phyloP scores from a whole-genome alignment of 345 rosid species.

The Eucalyptus marginata region DNA sequence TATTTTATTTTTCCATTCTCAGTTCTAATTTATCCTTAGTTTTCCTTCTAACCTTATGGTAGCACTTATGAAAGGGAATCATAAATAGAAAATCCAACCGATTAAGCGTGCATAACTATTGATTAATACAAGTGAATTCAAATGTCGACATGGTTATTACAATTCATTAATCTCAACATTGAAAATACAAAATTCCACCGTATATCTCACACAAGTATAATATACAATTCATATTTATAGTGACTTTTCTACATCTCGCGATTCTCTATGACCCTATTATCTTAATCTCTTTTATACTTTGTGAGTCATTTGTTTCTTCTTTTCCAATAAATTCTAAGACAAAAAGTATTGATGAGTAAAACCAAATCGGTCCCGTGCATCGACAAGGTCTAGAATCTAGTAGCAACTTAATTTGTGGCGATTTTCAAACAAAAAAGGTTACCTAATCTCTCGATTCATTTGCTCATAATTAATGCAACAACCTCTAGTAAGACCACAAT shows the following conservation, averaged over 20 bases:
- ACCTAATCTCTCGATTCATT: neutral
- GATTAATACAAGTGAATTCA: neutral
- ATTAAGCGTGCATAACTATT: neutral
- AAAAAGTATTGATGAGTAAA: neutral
- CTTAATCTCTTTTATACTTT: neutral
- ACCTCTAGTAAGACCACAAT: neutral
- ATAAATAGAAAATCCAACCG: neutral
- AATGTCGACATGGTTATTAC: neutral
- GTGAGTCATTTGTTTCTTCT: neutral
- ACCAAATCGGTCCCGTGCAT: rapidly evolving
- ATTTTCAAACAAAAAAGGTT: neutral
- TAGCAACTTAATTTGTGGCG: neutral
- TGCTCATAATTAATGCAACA: neutral
- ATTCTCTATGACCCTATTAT: neutral
- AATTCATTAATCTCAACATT: neutral
- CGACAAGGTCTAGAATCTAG: neutral
- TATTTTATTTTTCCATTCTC: neutral
- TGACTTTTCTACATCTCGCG: neutral
- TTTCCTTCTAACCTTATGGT: neutral
- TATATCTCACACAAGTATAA: neutral
- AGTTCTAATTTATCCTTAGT: neutral
- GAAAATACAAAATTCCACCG: neutral
- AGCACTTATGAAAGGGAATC: neutral
- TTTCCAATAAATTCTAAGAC: neutral
- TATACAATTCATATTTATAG: neutral